A percentile compares a stretch with the other conserved stretches of the same genome.
Evolutionary conservation across 768 basidiomycete species (phyloP).

Genomic region (Hebeloma cylindrosporum): DNA sequence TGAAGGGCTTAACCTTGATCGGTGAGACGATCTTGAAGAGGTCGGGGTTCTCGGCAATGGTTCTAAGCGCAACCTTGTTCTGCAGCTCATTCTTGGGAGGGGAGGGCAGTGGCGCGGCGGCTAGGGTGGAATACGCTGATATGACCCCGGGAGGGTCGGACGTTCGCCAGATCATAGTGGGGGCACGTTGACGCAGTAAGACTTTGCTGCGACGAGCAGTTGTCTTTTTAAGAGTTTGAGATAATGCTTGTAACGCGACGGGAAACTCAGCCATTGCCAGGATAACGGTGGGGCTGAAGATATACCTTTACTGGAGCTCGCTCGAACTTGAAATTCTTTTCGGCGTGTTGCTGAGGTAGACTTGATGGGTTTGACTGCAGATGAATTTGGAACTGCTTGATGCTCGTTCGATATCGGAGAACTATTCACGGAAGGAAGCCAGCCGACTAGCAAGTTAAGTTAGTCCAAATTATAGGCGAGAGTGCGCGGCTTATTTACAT

Average conservation of each 20-base stretch:
- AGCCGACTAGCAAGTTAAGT: constrained; percentile 8
- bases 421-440: constrained; percentile 5
- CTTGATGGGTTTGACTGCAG: too few species aligned
- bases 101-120: constrained; percentile 16
- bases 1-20: constrained; percentile 32
- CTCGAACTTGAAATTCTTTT: constrained; percentile 12
- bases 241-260: constrained; percentile 10
- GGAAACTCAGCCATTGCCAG: constrained; percentile 10
- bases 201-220: constrained; percentile 13
- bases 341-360: constrained; percentile 8
- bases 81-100: constrained; percentile 20
- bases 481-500: constrained; percentile 9
- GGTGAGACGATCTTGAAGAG: constrained; percentile 38
- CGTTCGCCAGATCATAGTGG: constrained; percentile 16
- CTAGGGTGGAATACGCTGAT: constrained; percentile 15
- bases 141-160: constrained; percentile 20
- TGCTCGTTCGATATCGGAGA: constrained; percentile 10
- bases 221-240: constrained; percentile 8
- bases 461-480: constrained; percentile 9
- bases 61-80: constrained; percentile 17
- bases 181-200: constrained; percentile 19
- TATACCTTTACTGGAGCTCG: constrained; percentile 13
- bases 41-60: constrained; percentile 27
- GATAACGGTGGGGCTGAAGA: constrained; percentile 10
- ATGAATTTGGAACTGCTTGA: constrained; percentile 10